Evolutionary conservation across 768 basidiomycete species (phyloP).

Genomic region (Hypholoma sublateritium): DNA sequence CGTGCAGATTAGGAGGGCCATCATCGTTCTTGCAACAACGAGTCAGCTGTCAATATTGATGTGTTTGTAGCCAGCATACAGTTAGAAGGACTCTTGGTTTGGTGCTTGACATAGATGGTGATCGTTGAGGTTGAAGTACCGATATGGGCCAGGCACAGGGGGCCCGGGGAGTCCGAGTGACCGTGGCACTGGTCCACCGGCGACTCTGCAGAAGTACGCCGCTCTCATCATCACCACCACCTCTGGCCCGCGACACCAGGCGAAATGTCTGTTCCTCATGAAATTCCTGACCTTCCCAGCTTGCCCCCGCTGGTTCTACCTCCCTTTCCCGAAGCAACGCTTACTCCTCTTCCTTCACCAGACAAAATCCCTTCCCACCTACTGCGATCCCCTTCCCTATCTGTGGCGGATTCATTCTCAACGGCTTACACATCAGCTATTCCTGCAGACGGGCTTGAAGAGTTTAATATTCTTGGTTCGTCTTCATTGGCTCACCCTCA

Average conservation of each 20-base stretch:
- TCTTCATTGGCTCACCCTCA: conserved; percentile 33
- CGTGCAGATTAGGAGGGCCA: conserved; percentile 64
- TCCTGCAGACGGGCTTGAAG: conserved; percentile 27
- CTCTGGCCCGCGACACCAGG: conserved; percentile 3
- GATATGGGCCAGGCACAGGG: not conserved
- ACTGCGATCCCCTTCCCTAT: conserved; percentile 30
- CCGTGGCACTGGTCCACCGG: not conserved
- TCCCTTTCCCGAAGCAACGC: conserved; percentile 2
- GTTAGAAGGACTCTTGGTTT: conserved; percentile 40
- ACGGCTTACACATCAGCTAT: conserved; percentile 45
- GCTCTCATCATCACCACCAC: conserved; percentile 4
- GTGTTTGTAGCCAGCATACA: conserved; percentile 18
- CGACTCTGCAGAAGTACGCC: not conserved
- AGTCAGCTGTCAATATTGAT: not conserved
- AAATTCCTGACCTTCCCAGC: conserved; percentile 19
- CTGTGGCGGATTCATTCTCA: conserved; percentile 42
- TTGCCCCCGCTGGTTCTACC: conserved; percentile 27
- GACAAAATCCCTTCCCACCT: conserved; percentile 12
- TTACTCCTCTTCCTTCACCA: conserved; percentile 10
- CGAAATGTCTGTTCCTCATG: conserved; percentile 11
- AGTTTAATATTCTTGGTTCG: conserved; percentile 19
- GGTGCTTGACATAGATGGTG: conserved; percentile 9
- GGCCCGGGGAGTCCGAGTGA: not conserved
- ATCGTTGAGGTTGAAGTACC: not conserved
- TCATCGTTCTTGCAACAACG: conserved; percentile 69